These are phyloP conservation scores for Colletotrichum graminicola DNA, from an alignment of 2,329 filamentous ascomycete genomes.

Conservation along the genomic window DNA sequence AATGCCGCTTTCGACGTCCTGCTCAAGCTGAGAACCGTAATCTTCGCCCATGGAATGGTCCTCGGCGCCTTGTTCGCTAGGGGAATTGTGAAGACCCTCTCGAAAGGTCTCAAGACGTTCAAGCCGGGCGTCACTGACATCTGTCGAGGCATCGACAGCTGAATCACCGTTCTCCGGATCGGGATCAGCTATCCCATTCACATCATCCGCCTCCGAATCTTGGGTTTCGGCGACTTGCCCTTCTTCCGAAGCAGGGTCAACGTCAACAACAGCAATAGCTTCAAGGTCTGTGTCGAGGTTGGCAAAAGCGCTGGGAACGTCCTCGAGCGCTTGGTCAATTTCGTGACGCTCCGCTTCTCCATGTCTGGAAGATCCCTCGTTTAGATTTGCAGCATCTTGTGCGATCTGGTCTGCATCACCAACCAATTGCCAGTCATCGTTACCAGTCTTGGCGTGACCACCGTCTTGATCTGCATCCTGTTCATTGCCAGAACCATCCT, in stretches of 20 bases:
- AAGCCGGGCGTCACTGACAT: slow-evolving; percentile 11
- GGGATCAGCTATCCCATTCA: slow-evolving; percentile 50
- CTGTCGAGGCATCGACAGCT: slow-evolving; percentile 40
- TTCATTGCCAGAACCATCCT: slow-evolving; percentile 27
- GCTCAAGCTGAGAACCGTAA: background rate
- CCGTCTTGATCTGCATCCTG: slow-evolving; percentile 8
- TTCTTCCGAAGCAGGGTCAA: slow-evolving; percentile 30
- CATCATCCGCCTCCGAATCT: slow-evolving; percentile 29
- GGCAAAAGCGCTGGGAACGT: slow-evolving; percentile 43
- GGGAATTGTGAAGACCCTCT: slow-evolving; percentile 29
- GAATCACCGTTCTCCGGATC: slow-evolving; percentile 54
- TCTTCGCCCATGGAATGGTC: slow-evolving; percentile 18
- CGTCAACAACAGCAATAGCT: background rate
- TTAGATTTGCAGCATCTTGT: slow-evolving; percentile 43
- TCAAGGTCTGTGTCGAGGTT: slow-evolving; percentile 6
- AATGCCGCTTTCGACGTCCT: slow-evolving; percentile 2
- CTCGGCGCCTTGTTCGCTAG: slow-evolving; percentile 5
- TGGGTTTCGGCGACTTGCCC: slow-evolving; percentile 21
- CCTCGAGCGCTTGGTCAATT: slow-evolving; percentile 41
- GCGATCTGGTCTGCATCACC: background rate
- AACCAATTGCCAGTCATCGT: slow-evolving; percentile 32
- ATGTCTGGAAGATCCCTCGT: slow-evolving; percentile 15
- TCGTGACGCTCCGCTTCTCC: slow-evolving; percentile 25
- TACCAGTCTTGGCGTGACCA: background rate
- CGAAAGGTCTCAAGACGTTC: slow-evolving; percentile 1